Percentiles rank a stretch among this genome's conserved stretches.
These are phyloP conservation scores for Guillardia theta DNA, from an alignment of 78 protist species.

Conservation along the genomic window DNA sequence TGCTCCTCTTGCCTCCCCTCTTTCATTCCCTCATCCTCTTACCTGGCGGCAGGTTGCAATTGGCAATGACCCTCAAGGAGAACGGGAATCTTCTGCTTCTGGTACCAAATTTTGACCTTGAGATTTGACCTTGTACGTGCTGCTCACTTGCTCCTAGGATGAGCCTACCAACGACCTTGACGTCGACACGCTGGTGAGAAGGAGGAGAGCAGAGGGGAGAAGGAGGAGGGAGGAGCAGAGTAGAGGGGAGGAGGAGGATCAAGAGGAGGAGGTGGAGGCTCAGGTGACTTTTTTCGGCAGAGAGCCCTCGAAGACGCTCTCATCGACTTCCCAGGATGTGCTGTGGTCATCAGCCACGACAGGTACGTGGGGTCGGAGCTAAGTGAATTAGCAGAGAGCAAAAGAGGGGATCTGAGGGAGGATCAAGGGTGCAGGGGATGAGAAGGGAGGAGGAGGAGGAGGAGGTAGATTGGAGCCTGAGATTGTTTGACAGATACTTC, in stretches of 20 bases:
- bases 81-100: slow-evolving; percentile 6
- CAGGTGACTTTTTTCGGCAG: too few relatives aligned
- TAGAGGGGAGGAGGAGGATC: too few relatives aligned
- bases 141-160: slow-evolving; percentile 41
- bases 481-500: too few relatives aligned
- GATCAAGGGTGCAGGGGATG: too few relatives aligned
- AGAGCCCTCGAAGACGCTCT: slow-evolving; percentile 56
- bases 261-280: too few relatives aligned
- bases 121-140: not conserved
- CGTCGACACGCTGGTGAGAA: slow-evolving; percentile 52
- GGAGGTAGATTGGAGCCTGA: not conserved
- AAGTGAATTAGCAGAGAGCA: too few relatives aligned
- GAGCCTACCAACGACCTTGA: slow-evolving; percentile 66
- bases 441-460: too few relatives aligned
- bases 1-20: too few relatives aligned
- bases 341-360: slow-evolving; percentile 51
- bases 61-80: not conserved
- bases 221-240: too few relatives aligned
- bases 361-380: too few relatives aligned
- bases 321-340: slow-evolving; percentile 46
- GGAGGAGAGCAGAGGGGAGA: too few relatives aligned
- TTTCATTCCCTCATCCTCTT: not conserved
- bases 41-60: not conserved
- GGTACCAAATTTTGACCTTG: not conserved
- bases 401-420: too few relatives aligned